These are phyloP conservation scores for Crithidia sp. DNA, from an alignment of 208 protist species.

Conservation along the genomic window DNA sequence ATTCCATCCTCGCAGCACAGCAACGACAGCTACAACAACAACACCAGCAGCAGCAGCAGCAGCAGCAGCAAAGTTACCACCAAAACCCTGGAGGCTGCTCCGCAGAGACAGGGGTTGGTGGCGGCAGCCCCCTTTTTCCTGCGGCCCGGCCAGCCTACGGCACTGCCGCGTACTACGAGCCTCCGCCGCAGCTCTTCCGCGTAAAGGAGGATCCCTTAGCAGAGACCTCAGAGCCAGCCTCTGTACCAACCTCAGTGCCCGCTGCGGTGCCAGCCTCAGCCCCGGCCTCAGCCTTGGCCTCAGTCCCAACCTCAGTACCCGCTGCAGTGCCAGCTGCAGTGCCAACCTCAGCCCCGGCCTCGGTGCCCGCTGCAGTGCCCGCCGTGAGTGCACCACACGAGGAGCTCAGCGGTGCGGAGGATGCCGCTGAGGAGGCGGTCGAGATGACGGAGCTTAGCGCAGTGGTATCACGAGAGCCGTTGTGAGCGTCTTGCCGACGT, in stretches of 20 bases:
- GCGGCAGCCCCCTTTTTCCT: neutral
- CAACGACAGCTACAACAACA: neutral
- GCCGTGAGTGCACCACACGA: no score
- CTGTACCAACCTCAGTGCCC: neutral
- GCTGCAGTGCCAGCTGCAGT: no score
- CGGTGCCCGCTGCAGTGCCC: no score
- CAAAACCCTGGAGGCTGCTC: neutral
- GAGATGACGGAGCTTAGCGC: neutral
- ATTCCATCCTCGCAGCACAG: neutral
- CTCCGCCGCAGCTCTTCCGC: conserved; percentile 11
- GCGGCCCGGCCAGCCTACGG: neutral
- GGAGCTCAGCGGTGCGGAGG: no score
- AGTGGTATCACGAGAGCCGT: neutral
- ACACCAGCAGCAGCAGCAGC: neutral
- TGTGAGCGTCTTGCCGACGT: neutral
- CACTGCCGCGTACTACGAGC: neutral
- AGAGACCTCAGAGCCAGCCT: neutral
- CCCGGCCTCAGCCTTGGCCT: no score
- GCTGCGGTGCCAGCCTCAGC: neutral
- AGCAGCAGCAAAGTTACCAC: neutral
- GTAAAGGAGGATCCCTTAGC: neutral
- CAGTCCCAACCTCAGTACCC: no score
- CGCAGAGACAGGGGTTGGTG: neutral
- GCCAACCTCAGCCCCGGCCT: no score
- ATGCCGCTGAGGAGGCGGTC: neutral